phyloP scores from a whole-genome alignment of 2,329 filamentous ascomycete species.

The Dothideomycetes sp. region DNA sequence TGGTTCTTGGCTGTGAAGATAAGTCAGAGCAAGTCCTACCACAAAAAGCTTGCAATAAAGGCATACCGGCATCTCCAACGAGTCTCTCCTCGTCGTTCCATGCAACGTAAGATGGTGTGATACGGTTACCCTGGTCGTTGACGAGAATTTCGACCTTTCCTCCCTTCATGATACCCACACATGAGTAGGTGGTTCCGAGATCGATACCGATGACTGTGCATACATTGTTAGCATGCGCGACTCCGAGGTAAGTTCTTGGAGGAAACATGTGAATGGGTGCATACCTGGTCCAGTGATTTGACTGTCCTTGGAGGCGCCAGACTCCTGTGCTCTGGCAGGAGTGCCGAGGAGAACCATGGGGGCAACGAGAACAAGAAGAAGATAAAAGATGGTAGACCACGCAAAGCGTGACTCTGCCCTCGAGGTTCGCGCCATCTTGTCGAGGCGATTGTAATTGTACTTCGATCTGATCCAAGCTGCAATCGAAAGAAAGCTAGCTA shows the following conservation, averaged over 20 bases:
- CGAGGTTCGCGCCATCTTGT: slow-evolving; percentile 11
- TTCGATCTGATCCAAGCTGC: not conserved
- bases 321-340: slow-evolving; percentile 53
- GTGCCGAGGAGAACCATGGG: slow-evolving; percentile 73
- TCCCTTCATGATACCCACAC: slow-evolving; percentile 91
- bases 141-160: slow-evolving; percentile 92
- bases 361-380: slow-evolving; percentile 74
- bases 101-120: slow-evolving; percentile 55
- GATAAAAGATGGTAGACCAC: slow-evolving; percentile 85
- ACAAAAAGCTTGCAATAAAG: not conserved
- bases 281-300: slow-evolving; percentile 57
- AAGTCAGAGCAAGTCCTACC: slow-evolving; percentile 3
- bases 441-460: not conserved
- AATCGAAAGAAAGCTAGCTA: not conserved
- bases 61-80: slow-evolving; percentile 72
- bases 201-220: slow-evolving; percentile 78
- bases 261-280: slow-evolving; percentile 10
- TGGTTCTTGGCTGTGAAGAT: slow-evolving; percentile 71
- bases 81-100: slow-evolving; percentile 92
- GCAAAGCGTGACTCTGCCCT: slow-evolving; percentile 14
- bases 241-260: too few relatives aligned
- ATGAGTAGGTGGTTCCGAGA: slow-evolving; percentile 78
- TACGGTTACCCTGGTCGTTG: slow-evolving; percentile 95
- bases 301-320: slow-evolving; percentile 54
- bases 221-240: slow-evolving; percentile 9